Evolutionary conservation across 768 basidiomycete species (phyloP).

Genomic region (Boletus tylopilopsis): DNA sequence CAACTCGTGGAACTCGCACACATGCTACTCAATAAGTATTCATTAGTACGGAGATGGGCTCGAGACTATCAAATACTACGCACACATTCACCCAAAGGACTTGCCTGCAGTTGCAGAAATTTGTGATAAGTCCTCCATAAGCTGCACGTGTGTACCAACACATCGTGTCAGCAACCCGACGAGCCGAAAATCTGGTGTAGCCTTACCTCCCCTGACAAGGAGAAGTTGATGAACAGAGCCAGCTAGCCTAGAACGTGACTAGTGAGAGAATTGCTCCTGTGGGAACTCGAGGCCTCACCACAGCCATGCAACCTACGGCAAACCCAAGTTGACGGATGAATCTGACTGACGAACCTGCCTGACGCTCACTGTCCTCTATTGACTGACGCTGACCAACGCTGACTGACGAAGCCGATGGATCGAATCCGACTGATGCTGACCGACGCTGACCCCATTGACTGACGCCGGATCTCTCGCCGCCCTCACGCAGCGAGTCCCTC

Average conservation of each 20-base stretch:
- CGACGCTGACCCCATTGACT: no score
- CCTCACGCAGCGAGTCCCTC: no score
- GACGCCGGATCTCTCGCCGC: no score
- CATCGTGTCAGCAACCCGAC: conserved; percentile 2
- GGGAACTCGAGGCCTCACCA: conserved; percentile 6
- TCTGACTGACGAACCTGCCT: no score
- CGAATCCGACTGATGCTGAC: no score
- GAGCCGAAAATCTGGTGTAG: neutral
- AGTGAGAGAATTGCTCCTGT: neutral
- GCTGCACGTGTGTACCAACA: neutral
- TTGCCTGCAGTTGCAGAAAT: conserved; percentile 13
- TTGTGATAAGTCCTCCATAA: conserved; percentile 10
- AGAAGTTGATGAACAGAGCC: conserved; percentile 17
- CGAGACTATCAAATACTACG: neutral
- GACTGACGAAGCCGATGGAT: no score
- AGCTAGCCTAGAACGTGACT: conserved; percentile 5
- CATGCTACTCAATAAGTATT: conserved; percentile 6
- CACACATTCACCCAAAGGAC: conserved; percentile 8
- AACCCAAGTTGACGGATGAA: no score
- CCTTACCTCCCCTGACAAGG: conserved; percentile 18
- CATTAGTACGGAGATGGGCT: neutral
- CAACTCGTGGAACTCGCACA: neutral
- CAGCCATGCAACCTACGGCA: conserved; percentile 18
- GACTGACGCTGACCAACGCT: no score
- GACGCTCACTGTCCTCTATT: no score